Conservation (phyloP, 805 yeast species). For the Saturnispora besseyi region DNA sequence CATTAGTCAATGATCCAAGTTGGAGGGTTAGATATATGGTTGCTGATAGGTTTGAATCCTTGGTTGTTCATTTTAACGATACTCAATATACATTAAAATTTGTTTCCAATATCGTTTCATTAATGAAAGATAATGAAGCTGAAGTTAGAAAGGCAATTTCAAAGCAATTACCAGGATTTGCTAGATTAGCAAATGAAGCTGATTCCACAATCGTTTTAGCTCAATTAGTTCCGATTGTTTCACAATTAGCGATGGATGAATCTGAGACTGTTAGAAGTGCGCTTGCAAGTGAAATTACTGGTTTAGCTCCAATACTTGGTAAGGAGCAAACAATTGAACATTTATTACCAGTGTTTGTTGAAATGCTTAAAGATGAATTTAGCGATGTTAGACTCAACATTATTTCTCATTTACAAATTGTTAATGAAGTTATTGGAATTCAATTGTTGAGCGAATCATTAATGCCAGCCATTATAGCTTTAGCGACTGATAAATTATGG, state of each 20-base stretch:
- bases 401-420: conserved; percentile 83
- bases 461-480: conserved; percentile 90
- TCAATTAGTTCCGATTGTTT: conserved; percentile 75
- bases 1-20: conserved; percentile 76
- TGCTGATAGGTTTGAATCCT: conserved; percentile 79
- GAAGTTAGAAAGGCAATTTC: conserved; percentile 95
- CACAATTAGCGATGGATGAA: conserved; percentile 77
- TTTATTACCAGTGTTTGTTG: conserved; percentile 78
- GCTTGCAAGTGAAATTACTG: conserved; percentile 79
- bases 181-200: conserved; percentile 37
- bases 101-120: conserved; percentile 60
- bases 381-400: conserved; percentile 94
- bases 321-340: conserved; percentile 76
- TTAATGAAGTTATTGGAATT: conserved; percentile 91
- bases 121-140: conserved; percentile 89
- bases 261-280: conserved; percentile 92
- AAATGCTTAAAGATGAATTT: conserved; percentile 92
- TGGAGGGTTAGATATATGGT: conserved; percentile 99
- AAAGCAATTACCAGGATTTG: conserved; percentile 76
- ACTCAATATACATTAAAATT: conserved; percentile 49
- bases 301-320: conserved; percentile 76
- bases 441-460: conserved; percentile 76
- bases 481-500: conserved; percentile 97
- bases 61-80: conserved; percentile 56
- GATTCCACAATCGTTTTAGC: conserved; percentile 45